A percentile compares a stretch with the other conserved stretches of the same genome.
These are phyloP conservation scores for Suillus subluteus DNA, from an alignment of 768 basidiomycete species.

Conservation along the genomic window DNA sequence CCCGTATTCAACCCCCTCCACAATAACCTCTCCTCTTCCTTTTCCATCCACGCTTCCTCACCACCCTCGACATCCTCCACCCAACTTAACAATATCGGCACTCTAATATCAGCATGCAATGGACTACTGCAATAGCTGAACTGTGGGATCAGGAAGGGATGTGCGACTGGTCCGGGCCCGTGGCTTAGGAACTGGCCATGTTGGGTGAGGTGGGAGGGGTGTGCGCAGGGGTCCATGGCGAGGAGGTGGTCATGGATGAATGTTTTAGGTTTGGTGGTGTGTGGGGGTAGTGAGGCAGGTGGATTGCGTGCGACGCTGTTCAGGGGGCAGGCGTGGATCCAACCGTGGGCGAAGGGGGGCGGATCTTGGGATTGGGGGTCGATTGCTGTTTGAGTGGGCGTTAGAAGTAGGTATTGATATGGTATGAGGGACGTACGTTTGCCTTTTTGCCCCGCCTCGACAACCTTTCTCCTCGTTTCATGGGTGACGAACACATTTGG, in stretches of 20 bases:
- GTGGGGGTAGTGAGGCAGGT: slow-evolving; percentile 17
- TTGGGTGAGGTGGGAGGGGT: slow-evolving; percentile 40
- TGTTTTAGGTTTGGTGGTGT: slow-evolving; percentile 14
- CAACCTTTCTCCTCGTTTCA: slow-evolving; percentile 32
- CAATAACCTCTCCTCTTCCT: slow-evolving; percentile 58
- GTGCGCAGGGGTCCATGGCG: slow-evolving; percentile 47
- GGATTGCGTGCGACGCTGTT: slow-evolving; percentile 36
- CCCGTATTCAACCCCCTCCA: slow-evolving; percentile 78
- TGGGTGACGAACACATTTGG: slow-evolving; percentile 43
- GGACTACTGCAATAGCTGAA: slow-evolving; percentile 52
- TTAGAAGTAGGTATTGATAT: not conserved
- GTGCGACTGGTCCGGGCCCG: slow-evolving; percentile 45
- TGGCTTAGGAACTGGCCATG: slow-evolving; percentile 54
- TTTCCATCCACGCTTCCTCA: slow-evolving; percentile 43
- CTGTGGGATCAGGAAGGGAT: slow-evolving; percentile 43
- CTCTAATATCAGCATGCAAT: slow-evolving; percentile 53
- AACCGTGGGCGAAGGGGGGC: slow-evolving; percentile 27
- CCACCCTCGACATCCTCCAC: slow-evolving; percentile 46
- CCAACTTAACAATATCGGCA: slow-evolving; percentile 47
- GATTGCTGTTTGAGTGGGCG: not conserved
- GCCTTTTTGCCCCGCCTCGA: slow-evolving; percentile 33
- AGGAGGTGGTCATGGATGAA: slow-evolving; percentile 35
- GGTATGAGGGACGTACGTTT: not conserved
- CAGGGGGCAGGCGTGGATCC: slow-evolving; percentile 44
- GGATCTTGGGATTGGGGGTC: not conserved